These are phyloP conservation scores for Thecaphora frezii DNA, from an alignment of 1,284 basidiomycete genomes.

Conservation along the genomic window DNA sequence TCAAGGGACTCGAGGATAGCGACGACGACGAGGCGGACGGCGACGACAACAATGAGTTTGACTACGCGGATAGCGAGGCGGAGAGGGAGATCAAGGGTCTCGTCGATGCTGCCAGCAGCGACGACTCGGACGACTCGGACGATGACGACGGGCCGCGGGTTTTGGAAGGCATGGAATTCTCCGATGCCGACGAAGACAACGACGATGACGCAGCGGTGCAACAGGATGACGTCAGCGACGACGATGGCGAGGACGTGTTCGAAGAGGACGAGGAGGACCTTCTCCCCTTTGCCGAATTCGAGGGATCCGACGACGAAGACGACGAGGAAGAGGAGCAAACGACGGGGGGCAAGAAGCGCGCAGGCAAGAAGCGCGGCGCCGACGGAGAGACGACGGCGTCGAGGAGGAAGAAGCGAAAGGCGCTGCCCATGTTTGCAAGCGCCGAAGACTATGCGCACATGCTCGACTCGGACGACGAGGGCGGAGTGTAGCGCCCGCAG, in stretches of 20 bases:
- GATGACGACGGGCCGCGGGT: not conserved
- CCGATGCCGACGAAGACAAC: constrained; percentile 5
- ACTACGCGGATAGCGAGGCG: not conserved
- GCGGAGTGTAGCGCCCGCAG: not conserved
- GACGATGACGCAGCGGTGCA: constrained; percentile 8
- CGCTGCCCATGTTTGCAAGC: constrained; percentile 82
- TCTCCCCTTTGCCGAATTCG: constrained; percentile 47
- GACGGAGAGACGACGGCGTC: constrained; percentile 21
- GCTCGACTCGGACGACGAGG: constrained; percentile 70
- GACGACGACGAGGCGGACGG: constrained; percentile 25
- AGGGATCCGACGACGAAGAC: constrained; percentile 9
- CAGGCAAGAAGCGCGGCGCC: constrained; percentile 40
- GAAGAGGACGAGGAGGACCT: constrained; percentile 58
- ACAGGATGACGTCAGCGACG: constrained; percentile 28
- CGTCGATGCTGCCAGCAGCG: not conserved
- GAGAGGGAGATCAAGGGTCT: not conserved
- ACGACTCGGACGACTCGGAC: constrained; percentile 1
- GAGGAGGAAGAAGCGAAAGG: constrained; percentile 67
- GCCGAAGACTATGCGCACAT: constrained; percentile 93
- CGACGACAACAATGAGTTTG: constrained; percentile 4
- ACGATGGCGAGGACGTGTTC: constrained; percentile 44
- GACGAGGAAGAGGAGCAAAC: constrained; percentile 18
- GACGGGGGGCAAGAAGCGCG: constrained; percentile 34
- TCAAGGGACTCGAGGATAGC: constrained; percentile 60
- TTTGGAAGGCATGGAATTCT: constrained; percentile 1